These are phyloP conservation scores for Colletotrichum tofieldiae DNA, from an alignment of 2,329 filamentous ascomycete genomes.

Conservation along the genomic window DNA sequence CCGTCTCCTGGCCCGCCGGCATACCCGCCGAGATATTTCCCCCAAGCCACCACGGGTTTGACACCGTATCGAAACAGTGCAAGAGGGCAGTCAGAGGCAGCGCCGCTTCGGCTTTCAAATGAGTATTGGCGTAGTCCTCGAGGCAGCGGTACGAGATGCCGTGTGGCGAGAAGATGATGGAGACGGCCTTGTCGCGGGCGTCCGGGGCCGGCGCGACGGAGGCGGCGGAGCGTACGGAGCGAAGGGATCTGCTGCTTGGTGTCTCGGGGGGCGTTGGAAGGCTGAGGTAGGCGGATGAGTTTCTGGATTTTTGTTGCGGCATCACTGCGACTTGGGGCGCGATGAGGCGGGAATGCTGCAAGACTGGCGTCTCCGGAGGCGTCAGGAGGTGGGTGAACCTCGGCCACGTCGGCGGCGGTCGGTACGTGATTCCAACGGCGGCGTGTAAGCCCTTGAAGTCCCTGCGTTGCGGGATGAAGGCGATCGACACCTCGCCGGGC, in stretches of 20 bases:
- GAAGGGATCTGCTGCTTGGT: constrained; percentile 50
- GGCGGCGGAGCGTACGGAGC: constrained; percentile 54
- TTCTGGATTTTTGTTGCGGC: constrained; percentile 33
- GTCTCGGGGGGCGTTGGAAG: constrained; percentile 57
- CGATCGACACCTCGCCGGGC: constrained; percentile 79
- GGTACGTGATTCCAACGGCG: constrained; percentile 81
- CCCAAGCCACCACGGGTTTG: constrained; percentile 74
- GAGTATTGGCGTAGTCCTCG: constrained; percentile 68
- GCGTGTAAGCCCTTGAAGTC: constrained; percentile 75
- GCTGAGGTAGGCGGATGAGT: constrained; percentile 43
- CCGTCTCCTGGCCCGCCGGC: constrained; percentile 71
- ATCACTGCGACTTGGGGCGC: constrained; percentile 34
- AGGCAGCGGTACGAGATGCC: constrained; percentile 71
- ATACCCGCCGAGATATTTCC: constrained; percentile 71
- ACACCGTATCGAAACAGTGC: constrained; percentile 74
- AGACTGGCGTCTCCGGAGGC: constrained; percentile 47
- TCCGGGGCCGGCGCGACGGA: constrained; percentile 50
- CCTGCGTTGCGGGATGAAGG: constrained; percentile 73
- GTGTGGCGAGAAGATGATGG: constrained; percentile 76
- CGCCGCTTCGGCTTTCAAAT: constrained; percentile 70
- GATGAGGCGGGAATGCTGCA: constrained; percentile 29
- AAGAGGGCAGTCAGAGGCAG: constrained; percentile 76
- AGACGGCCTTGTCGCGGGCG: constrained; percentile 64
- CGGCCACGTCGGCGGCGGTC: constrained; percentile 62
- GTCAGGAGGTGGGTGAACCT: constrained; percentile 42